A percentile compares a stretch with the other conserved stretches of the same genome.
These are phyloP conservation scores for Apiotrichum gracile DNA, from an alignment of 1,284 basidiomycete species.

Conservation along the genomic window DNA sequence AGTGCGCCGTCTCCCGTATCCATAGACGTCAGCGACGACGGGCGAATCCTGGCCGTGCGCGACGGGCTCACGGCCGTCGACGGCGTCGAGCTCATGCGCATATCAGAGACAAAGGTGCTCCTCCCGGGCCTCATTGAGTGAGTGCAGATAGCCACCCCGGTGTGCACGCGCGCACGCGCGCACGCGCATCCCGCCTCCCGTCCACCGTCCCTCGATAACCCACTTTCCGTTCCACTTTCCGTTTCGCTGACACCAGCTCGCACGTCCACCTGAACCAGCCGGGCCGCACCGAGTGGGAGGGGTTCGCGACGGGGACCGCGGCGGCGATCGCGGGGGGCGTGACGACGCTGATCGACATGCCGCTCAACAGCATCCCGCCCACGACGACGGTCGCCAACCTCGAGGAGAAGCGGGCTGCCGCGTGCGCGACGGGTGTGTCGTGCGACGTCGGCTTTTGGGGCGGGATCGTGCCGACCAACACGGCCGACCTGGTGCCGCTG, in stretches of 20 bases:
- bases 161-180: too few species aligned
- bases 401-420: slow-evolving; percentile 62
- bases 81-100: slow-evolving; percentile 34
- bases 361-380: slow-evolving; percentile 87
- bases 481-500: slow-evolving; percentile 53
- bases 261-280: slow-evolving; percentile 94
- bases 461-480: slow-evolving; percentile 82
- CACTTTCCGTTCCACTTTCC: background rate
- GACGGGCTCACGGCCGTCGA: slow-evolving; percentile 11
- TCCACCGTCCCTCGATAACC: background rate
- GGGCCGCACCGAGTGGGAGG: slow-evolving; percentile 74
- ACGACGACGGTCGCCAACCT: slow-evolving; percentile 77
- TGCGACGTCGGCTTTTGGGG: slow-evolving; percentile 92
- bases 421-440: slow-evolving; percentile 50
- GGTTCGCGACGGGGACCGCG: slow-evolving; percentile 79
- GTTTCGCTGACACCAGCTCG: slow-evolving; percentile 51
- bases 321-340: slow-evolving; percentile 85
- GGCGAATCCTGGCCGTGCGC: slow-evolving; percentile 60
- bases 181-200: too few species aligned
- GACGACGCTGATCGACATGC: slow-evolving; percentile 91
- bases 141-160: slow-evolving; percentile 32
- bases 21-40: slow-evolving; percentile 54
- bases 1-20: slow-evolving; percentile 60
- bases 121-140: slow-evolving; percentile 82
- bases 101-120: slow-evolving; percentile 49